Evolutionary conservation across 345 rosid species (phyloP), one percentile per base, ranked within the genome.

Genomic region (Populus davidiana): DNA sequence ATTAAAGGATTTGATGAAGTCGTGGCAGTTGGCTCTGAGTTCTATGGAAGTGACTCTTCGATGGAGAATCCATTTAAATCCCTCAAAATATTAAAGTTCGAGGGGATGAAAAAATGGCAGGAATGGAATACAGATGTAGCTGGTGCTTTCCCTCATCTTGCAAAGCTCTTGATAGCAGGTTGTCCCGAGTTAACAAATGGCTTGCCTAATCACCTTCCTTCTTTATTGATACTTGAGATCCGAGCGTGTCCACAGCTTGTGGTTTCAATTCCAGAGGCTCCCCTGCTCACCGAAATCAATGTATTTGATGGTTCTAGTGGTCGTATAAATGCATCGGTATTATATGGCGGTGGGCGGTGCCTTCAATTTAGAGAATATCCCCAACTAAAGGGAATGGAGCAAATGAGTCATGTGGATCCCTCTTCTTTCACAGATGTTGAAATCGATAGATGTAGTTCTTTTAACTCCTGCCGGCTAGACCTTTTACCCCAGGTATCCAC

Each of bases 161-260:
- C 11, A 44, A 27, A 71, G 75, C 80, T 78, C 25, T 71, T n/a
- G 36, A 16, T 77, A 29, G 16, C 3, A 27, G 50, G 23, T 1
- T 70, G 74, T 39, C 74, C 69, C 9, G 31, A 61, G 10, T 43
- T 77, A 61, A 43, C 11, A 16, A 31, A 43, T 0, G 13, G 43
- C 1, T 25, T 77, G 39, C 79, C 79, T 1, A 62, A 33, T 7
- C 23, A 70, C 4, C 74, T 76, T 41, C 74, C 79, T 41, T 76
- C 41, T 5, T 59, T 76, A 36, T 38, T 41, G 4, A 56, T 43
- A 0, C 47, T 43, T 2, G 47, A 43, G 47, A 43, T 43, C 11
- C 0, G 47, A 43, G 47, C 47, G 21, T 52, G 59, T 20, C 59
- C 59, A 0, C n/a, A 52, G 59, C 59, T 52, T 52, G 59, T 52